Base-by-base conservation (phyloP, 305 asterid genomes). In the Withania somnifera region DNA sequence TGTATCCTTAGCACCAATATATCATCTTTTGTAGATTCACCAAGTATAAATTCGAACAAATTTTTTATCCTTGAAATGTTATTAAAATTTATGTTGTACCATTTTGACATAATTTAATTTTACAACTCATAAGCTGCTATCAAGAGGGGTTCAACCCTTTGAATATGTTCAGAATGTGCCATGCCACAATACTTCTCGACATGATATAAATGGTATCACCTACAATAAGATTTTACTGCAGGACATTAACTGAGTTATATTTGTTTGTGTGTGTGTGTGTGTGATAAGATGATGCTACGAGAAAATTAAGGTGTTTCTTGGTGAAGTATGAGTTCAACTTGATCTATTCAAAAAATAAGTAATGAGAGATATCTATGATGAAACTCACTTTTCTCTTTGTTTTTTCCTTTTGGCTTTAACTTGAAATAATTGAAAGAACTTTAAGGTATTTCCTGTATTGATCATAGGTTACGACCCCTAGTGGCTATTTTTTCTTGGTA, bases 111-210 rank as follows among this genome's bases (percentile, higher is more conserved):
- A 6, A 11, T n/a, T 53, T 6, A 53, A 53, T 17, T 53, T 24
- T n/a, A n/a, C 24, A 7, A 53, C 26, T 53, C 24, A 87, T 82
- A 92, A 90, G 90, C 90, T 95, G 81, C 91, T 85, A 85, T 71
- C 58, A 11, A 90, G 86, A 83, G 98, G 97, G 82, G 61, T 88
- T 67, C 87, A 85, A 78, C 97, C 97, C 82, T 93, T 91, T 71
- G 92, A 89, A 17, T 95, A 93, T 85, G 93, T 87, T 57, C 87
- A 28, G 51, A 92, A 98, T 71, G 95, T 85, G 6, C 97, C 93
- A n/a, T 89, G 90, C 83, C 84, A 91, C 82, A 53, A 86, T 88
- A 87, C 92, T 85, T 73, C 90, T 84, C 87, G 79, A 67, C 57
- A 88, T 84, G 82, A 54, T 69, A 82, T 88, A 51, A 88, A 79